Evolutionary conservation across 1,139 yeast species (phyloP), one percentile per base, ranked within the genome.

Genomic region (Hansenula anomala): DNA sequence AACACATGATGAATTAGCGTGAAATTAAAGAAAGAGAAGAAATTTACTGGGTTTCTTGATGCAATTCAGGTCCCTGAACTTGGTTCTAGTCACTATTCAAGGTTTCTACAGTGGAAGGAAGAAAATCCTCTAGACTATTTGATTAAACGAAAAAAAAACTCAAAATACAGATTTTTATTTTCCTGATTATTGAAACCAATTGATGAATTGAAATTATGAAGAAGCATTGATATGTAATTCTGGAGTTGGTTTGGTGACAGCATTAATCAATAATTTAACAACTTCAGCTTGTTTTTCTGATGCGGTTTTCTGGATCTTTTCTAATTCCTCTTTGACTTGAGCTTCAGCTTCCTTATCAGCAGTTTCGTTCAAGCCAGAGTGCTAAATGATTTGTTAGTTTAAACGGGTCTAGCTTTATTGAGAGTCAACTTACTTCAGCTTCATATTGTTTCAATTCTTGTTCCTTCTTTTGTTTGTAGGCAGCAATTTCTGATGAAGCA

Each of bases 401-500:
- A n/a, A n/a, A n/a, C n/a, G n/a, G n/a, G n/a, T n/a, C n/a, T n/a
- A n/a, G n/a, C n/a, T n/a, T n/a, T n/a, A n/a, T n/a, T n/a, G n/a
- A n/a, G n/a, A n/a, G n/a, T 34, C 12, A 27, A 47, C 61, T 22
- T 45, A 61, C 66, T 56, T 78, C 78, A 36, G 70, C 67, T 62
- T 88, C 95, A 57, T 71, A 83, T 47, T 75, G 67, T 59, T 77
- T 73, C 66, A 90, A 78, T 65, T 92, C 97, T 33, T 67, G 70
- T 53, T 90, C 97, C 72, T 90, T 92, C 62, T 79, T 78, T 43
- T 73, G 65, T 72, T 87, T 89, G 75, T 92, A 92, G 42, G 79
- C 82, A 49, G 83, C 88, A 56, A 92, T 87, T 65, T 92, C 98
- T 44, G 75, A 69, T 51, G 89, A 84, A 30, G 98, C 97, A 61